Evolutionary conservation across 2,329 filamentous ascomycete genomes (phyloP).

Genomic region (Fusarium temperatum): DNA sequence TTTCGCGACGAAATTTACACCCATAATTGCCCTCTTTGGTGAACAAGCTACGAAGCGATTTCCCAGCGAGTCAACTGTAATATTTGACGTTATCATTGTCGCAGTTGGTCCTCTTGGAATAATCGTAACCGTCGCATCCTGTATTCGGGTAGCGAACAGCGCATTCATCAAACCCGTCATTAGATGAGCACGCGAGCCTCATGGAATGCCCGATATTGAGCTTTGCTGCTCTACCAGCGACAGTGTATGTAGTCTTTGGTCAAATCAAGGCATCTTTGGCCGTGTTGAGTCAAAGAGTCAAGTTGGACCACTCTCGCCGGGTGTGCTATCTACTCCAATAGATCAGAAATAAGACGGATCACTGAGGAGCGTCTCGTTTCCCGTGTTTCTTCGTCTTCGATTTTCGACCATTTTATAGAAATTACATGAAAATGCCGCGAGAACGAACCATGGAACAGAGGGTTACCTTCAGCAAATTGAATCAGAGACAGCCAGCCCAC

Average conservation of each 20-base stretch:
- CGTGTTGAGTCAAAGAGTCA: not conserved
- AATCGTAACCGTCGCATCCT: not conserved
- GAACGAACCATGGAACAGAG: accelerated
- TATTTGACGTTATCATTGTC: not conserved
- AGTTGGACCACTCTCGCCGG: not conserved
- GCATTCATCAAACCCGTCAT: not conserved
- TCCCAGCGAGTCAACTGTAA: not conserved
- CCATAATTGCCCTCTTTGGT: accelerated
- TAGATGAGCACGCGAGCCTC: not conserved
- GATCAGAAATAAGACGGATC: not conserved
- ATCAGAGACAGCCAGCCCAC: no score
- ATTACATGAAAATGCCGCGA: not conserved
- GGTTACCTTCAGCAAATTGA: no score
- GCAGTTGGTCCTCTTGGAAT: not conserved
- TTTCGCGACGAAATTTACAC: not conserved
- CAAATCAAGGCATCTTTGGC: not conserved
- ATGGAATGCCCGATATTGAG: not conserved
- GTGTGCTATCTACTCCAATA: not conserved
- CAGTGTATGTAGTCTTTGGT: not conserved
- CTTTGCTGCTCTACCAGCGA: not conserved
- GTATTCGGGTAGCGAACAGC: not conserved
- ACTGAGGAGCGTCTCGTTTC: not conserved
- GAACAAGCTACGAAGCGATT: no score
- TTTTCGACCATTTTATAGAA: not conserved
- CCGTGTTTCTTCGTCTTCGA: accelerated